Evolutionary conservation across 2,329 filamentous ascomycete genomes (phyloP), one percentile per base, ranked within the genome.

Genomic region (Arachnomyces sp.): DNA sequence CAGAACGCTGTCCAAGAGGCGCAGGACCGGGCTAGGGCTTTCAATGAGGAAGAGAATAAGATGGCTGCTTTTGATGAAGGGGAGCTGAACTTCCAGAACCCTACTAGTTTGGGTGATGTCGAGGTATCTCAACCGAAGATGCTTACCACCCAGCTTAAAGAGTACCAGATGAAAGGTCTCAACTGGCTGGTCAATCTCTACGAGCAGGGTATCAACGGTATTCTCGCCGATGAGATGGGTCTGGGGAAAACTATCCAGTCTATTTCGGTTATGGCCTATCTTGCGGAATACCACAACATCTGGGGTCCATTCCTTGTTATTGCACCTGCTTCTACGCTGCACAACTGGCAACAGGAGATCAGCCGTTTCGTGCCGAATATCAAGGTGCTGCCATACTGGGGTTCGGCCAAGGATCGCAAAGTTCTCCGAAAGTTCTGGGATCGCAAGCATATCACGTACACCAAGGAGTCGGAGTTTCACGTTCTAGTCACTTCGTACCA

Each of bases 261-360:
- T 15, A 98, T 98, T 47, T 96, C 92, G 0, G 90, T 98, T 59
- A 96, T 98, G 92, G 89, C 89, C 2, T 96, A 98, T 58, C 80
- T 98, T 25, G 92, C 92, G 2, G 90, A 98, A 68, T 84, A 89
- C 54, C 88, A 98, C 71, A 89, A 94, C 58, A 94, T 96, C 52
- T 96, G 90, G 92, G 92, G 92, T 6, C 92, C 92, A 0, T 96
- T 95, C 70, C 67, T 98, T 36, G 92, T 98, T 49, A 93, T 98
- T 47, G 92, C 92, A 0, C 92, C 92, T 0, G 88, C 92, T 1
- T 95, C 89, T 1, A 98, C 92, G 1, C 71, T 98, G 43, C 90
- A 98, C 79, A 98, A 98, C 60, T 98, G 92, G 92, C 89, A 98
- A 63, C 92, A 98, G 62, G 92, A 98, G 70, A 94, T 98, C 49